Evolutionary conservation across 2,329 filamentous ascomycete species (phyloP), one percentile per base, ranked within the genome.

Genomic region (Venturia nashicola): DNA sequence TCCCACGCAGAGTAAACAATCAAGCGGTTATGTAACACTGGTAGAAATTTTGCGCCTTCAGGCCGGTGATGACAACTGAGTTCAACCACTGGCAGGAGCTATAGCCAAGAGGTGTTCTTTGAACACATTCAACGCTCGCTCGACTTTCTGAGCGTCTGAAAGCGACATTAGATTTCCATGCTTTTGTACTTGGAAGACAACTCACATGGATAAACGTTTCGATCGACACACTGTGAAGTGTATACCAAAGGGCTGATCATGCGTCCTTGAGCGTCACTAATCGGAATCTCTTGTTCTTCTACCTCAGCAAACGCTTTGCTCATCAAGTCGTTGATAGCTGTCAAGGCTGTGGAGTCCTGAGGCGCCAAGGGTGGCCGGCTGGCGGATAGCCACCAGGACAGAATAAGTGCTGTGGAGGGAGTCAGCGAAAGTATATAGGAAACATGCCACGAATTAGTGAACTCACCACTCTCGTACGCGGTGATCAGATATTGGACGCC

Each of bases 191-290:
- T n/a, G 27, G 2, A 36, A 57, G 51, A 27, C 27, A 11, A 57
- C 51, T 36, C 23, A 57, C 51, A 57, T 18, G 27, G 27, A 9
- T 57, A 57, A 18, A 57, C 32, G 18, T 18, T 34, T 14, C 51
- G 51, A 4, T 57, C 51, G 6, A 57, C 14, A 8, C 51, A 57
- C 6, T 57, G 51, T 57, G 51, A 57, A 7, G 51, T 57, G n/a
- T 57, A 57, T 3, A 57, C 51, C 51, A 57, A 57, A 3, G 51
- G 51, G n/a, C 51, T 57, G 51, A 57, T 57, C 51, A 57, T 57
- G 23, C 51, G 32, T 18, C 32, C 51, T 57, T 57, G 27, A 11
- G 27, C 51, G 32, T 57, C 51, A 36, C 7, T 57, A 6, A 34
- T n/a, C 3, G 51, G 51, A n/a, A 57, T 57, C 18, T 57, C 51